Evolutionary conservation across 768 basidiomycete species (phyloP), one percentile per base, ranked within the genome.

Genomic region (Termitomyces sp.): DNA sequence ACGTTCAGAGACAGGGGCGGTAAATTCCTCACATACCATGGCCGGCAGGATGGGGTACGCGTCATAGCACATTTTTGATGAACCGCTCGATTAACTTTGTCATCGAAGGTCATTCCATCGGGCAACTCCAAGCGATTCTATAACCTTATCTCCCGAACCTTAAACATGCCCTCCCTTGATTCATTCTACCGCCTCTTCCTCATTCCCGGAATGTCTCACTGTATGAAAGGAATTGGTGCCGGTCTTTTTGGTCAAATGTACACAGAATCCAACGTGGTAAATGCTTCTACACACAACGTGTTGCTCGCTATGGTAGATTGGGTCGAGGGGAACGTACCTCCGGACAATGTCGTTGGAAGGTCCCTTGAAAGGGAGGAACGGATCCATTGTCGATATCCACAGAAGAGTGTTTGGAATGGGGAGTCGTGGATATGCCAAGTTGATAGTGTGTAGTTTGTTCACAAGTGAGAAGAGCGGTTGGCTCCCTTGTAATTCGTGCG

Each of bases 121-220:
- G 56, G 56, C 8, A 54, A 54, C 34, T 61, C 51, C 8, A 61
- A 61, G 33, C 49, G 60, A 8, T 16, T 42, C 13, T 61, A 61
- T 20, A 61, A 61, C 16, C 53, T 54, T 31, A 41, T 54, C 42
- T 42, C 55, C 6, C 22, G 51, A 52, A 57, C 55, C 0, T 12
- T 60, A 6, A 11, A n/a, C 6, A 57, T 60, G 41, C 44, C 49
- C 0, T 44, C 31, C 33, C 18, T 61, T 6, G 55, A 61, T 36
- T 33, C 55, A 5, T 61, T 61, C 51, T 61, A 57, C 46, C 60
- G 60, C 55, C 60, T 61, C 30, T 57, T 61, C 46, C 56, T 61
- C 6, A 39, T 57, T 36, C 60, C 41, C 1, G 53, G 53, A 2
- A 42, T 54, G 60, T 20, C n/a, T n/a, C 56, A 61, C 34, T 61